A percentile compares a stretch with the other conserved stretches of the same genome.
Conservation (phyloP, 2,329 filamentous ascomycete genomes). For the Trichophyton simii region DNA sequence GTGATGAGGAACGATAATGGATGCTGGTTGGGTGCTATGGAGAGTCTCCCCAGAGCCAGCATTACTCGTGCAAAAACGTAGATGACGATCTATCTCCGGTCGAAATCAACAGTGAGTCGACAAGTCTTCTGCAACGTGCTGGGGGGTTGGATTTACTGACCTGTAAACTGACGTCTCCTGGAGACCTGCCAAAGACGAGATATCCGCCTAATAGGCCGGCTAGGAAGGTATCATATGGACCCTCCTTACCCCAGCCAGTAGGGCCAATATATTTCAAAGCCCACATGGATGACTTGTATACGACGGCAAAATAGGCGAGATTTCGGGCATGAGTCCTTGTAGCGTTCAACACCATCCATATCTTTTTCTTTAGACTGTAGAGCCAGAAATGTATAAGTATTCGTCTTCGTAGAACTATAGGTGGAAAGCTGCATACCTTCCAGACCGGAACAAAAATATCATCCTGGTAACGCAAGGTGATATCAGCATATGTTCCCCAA, state of each 20-base stretch:
- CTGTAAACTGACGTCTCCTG: conserved; percentile 73
- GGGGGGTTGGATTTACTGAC: conserved; percentile 16
- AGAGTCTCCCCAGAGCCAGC: conserved; percentile 69
- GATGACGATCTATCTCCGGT: conserved; percentile 62
- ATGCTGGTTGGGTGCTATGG: conserved; percentile 50
- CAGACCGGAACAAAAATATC: conserved; percentile 91
- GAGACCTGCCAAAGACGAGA: conserved; percentile 72
- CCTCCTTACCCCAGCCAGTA: conserved; percentile 41
- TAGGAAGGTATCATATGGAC: conserved; percentile 70
- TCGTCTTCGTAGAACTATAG: neutral
- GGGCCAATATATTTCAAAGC: conserved; percentile 49
- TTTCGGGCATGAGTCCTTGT: conserved; percentile 86
- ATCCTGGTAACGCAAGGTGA: conserved; percentile 45
- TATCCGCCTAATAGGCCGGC: conserved; percentile 84
- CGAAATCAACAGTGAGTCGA: neutral
- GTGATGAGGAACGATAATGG: conserved; percentile 32
- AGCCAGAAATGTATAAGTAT: conserved; percentile 6
- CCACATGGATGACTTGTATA: conserved; percentile 79
- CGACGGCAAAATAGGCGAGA: conserved; percentile 75
- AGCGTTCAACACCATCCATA: conserved; percentile 64
- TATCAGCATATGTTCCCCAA: conserved; percentile 13
- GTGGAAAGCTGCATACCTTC: conserved; percentile 46
- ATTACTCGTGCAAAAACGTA: conserved; percentile 92
- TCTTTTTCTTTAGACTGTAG: conserved; percentile 58
- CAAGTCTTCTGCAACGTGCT: neutral